These are phyloP conservation scores for Irpex sp. DNA, from an alignment of 1,284 basidiomycete species.

Conservation along the genomic window DNA sequence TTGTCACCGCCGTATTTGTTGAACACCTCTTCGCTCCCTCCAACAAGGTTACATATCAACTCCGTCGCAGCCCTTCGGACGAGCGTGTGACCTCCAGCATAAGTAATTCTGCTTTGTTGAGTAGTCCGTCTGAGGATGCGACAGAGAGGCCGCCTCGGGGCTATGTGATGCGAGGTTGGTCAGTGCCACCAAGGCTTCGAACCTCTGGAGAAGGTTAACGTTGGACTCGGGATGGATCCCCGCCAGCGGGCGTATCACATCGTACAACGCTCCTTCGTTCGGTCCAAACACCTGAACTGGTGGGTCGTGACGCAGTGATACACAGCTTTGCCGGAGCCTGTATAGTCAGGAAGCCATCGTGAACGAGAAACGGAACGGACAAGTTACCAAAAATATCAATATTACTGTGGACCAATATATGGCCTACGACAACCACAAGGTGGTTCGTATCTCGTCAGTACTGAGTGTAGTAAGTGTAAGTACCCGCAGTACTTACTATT, in stretches of 20 bases:
- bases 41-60: conserved; percentile 90
- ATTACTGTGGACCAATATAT: no score
- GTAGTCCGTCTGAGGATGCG: conserved; percentile 53
- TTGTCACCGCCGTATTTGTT: conserved; percentile 56
- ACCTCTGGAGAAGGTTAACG: conserved; percentile 76
- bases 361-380: no score
- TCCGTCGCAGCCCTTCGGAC: conserved; percentile 87
- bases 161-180: conserved; percentile 91
- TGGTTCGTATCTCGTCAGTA: no score
- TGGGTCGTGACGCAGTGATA: conserved; percentile 70
- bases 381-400: no score
- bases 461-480: no score
- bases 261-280: conserved; percentile 69
- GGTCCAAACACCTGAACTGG: conserved; percentile 90
- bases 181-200: conserved; percentile 93
- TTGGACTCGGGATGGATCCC: conserved; percentile 65
- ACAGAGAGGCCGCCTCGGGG: conserved; percentile 59
- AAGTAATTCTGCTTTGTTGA: conserved; percentile 72
- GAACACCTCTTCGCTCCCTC: conserved; percentile 73
- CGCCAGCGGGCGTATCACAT: conserved; percentile 77
- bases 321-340: conserved; percentile 92
- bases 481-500: no score
- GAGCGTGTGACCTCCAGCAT: conserved; percentile 83
- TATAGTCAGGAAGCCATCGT: conserved; percentile 41
- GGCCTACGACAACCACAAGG: no score